Conservation (phyloP, 768 basidiomycete genomes). For the Leccinum rimulosum region DNA sequence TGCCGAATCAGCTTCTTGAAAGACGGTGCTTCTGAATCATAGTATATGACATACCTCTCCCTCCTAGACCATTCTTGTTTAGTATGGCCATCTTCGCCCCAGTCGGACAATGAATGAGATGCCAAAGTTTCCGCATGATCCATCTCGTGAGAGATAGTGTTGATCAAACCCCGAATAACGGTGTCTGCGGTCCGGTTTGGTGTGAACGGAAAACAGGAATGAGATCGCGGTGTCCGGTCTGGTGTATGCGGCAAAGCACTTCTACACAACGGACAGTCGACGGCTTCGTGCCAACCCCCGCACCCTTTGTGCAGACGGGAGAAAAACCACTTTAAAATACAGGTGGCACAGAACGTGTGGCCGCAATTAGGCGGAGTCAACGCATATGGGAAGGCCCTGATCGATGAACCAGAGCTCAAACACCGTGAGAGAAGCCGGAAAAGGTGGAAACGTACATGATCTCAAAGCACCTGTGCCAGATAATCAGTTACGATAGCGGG, state of each 20-base stretch:
- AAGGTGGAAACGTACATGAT: constrained; percentile 39
- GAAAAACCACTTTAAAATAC: constrained; percentile 69
- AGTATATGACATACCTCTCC: constrained; percentile 41
- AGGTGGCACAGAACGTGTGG: constrained; percentile 66
- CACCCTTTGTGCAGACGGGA: constrained; percentile 61
- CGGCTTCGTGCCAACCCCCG: constrained; percentile 64
- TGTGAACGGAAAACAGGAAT: constrained; percentile 57
- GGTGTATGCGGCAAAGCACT: constrained; percentile 49
- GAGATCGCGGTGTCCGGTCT: constrained; percentile 48
- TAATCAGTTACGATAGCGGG: constrained; percentile 6
- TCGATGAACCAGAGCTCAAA: background rate
- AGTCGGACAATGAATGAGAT: constrained; percentile 40
- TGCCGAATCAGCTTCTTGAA: constrained; percentile 9
- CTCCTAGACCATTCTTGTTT: constrained; percentile 58
- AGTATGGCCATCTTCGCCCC: constrained; percentile 51
- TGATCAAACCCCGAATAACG: constrained; percentile 51
- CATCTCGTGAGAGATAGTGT: constrained; percentile 45
- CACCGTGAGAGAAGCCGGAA: constrained; percentile 4
- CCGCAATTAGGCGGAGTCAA: constrained; percentile 57
- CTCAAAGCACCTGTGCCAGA: constrained; percentile 54
- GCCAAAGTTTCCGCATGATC: constrained; percentile 29
- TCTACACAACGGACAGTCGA: constrained; percentile 69
- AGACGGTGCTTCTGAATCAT: constrained; percentile 19
- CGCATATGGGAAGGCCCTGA: constrained; percentile 53
- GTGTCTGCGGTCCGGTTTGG: constrained; percentile 58